Base-by-base conservation (phyloP, 495 filamentous ascomycete genomes). In the Daldinia caldariorum region DNA sequence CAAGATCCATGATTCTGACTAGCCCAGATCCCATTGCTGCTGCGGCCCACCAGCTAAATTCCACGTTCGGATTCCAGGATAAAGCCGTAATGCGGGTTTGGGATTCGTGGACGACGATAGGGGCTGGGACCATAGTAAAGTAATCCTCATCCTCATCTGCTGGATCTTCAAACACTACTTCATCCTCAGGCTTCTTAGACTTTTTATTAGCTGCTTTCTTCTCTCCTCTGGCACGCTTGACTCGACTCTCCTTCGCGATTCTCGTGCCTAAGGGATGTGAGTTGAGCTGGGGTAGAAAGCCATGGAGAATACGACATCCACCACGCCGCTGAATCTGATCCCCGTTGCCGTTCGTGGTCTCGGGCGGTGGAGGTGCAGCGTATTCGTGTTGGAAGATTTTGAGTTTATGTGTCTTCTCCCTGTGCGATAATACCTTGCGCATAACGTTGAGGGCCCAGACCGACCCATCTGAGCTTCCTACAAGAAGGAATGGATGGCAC, bases 221-320 rank as follows among this genome's bases (percentile, higher is more conserved):
- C 41, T 89, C 82, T 71, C n/a, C 41, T 51, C 51, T 65, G 22
- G 49, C 61, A 20, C 65, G 64, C 37, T 72, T 72, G 7, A 62
- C 29, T 43, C 56, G 51, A 16, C 50, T 66, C 18, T 86, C 86
- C 80, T 89, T 91, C 31, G 85, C 82, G 75, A 89, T 85, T 20
- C 89, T 90, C 47, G 79, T 82, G 73, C 86, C 68, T 6, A 74
- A 86, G 65, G 88, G 88, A 76, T 93, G 91, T 58, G 87, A 89
- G 66, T 87, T 87, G 54, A 87, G 80, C 85, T 85, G 81, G 0
- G 80, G 78, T 6, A 75, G 53, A 50, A 79, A 84, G 1, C 82
- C 81, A 53, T 83, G 79, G 16, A 84, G 60, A 32, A 85, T 77
- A 22, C 82, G 89, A 87, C 76, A 88, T 84, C 80, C 89, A 85